Evolutionary conservation across 2,329 filamentous ascomycete genomes (phyloP).

Genomic region (Neonectria sp.): DNA sequence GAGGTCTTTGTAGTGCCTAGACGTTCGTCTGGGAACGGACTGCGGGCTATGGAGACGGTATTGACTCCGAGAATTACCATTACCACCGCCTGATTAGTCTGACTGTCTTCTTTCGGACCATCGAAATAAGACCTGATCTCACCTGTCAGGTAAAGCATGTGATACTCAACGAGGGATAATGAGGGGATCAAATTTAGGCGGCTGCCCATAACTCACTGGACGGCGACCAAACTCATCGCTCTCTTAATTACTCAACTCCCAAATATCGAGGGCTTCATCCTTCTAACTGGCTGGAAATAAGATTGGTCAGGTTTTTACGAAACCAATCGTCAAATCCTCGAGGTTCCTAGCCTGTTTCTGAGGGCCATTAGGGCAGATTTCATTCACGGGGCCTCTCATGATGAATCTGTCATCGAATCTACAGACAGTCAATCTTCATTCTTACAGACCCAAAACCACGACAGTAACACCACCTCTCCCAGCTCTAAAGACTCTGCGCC

Average conservation of each 20-base stretch:
- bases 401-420: constrained; percentile 12
- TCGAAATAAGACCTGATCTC: constrained; percentile 20
- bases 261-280: constrained; percentile 19
- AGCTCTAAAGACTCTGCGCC: constrained; percentile 20
- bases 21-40: background rate
- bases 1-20: background rate
- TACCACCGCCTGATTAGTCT: background rate
- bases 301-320: too few relatives aligned
- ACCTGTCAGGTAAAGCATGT: constrained; percentile 20
- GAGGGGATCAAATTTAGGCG: background rate
- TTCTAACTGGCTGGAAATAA: constrained; percentile 1
- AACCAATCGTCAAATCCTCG: constrained; percentile 18
- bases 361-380: constrained; percentile 13
- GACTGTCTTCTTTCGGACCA: constrained; percentile 28
- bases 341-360: constrained; percentile 17
- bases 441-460: background rate
- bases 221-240: background rate
- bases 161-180: too few relatives aligned
- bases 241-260: constrained; percentile 13
- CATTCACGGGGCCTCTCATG: background rate
- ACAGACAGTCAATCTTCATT: constrained; percentile 21
- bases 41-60: constrained; percentile 3
- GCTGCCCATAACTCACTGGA: background rate
- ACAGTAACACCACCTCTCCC: constrained; percentile 6
- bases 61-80: background rate